These are phyloP conservation scores for Xylaria acuta DNA, from an alignment of 495 filamentous ascomycete species.

Conservation along the genomic window DNA sequence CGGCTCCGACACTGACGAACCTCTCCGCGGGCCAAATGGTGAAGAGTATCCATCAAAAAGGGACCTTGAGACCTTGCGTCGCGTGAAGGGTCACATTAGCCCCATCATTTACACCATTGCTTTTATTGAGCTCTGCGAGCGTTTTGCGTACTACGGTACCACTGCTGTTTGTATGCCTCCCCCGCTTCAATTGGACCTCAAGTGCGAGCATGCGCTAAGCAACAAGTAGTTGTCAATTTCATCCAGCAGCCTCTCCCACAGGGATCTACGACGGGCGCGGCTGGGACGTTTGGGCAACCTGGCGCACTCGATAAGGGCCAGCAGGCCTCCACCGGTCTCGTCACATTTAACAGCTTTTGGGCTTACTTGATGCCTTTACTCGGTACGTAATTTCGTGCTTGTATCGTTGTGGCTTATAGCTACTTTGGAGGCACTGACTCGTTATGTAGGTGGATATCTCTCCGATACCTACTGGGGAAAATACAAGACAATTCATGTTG, in stretches of 20 bases:
- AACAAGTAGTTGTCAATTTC: slow-evolving; percentile 60
- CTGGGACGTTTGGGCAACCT: slow-evolving; percentile 54
- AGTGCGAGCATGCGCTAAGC: slow-evolving; percentile 23
- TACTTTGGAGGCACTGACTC: slow-evolving; percentile 18
- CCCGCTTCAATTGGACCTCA: neutral
- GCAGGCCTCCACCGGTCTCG: slow-evolving; percentile 67
- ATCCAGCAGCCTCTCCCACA: slow-evolving; percentile 68
- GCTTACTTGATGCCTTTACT: slow-evolving; percentile 72
- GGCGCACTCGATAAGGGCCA: slow-evolving; percentile 75
- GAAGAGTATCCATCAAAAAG: slow-evolving; percentile 62
- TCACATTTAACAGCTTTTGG: slow-evolving; percentile 78
- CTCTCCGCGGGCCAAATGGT: slow-evolving; percentile 37
- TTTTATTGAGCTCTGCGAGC: slow-evolving; percentile 78
- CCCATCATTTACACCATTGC: slow-evolving; percentile 71
- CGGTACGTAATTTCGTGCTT: slow-evolving; percentile 39
- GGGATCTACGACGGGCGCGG: slow-evolving; percentile 66
- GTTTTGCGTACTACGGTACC: slow-evolving; percentile 81
- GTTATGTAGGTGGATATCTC: slow-evolving; percentile 63
- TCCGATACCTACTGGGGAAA: slow-evolving; percentile 77
- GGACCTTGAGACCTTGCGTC: slow-evolving; percentile 65
- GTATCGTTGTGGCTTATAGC: neutral
- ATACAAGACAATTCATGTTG: slow-evolving; percentile 69
- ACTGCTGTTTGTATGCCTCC: slow-evolving; percentile 66
- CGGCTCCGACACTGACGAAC: slow-evolving; percentile 32
- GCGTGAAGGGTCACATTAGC: slow-evolving; percentile 70